Conservation (phyloP, 2,329 filamentous ascomycete genomes). For the Ophiostoma triangulosporum region DNA sequence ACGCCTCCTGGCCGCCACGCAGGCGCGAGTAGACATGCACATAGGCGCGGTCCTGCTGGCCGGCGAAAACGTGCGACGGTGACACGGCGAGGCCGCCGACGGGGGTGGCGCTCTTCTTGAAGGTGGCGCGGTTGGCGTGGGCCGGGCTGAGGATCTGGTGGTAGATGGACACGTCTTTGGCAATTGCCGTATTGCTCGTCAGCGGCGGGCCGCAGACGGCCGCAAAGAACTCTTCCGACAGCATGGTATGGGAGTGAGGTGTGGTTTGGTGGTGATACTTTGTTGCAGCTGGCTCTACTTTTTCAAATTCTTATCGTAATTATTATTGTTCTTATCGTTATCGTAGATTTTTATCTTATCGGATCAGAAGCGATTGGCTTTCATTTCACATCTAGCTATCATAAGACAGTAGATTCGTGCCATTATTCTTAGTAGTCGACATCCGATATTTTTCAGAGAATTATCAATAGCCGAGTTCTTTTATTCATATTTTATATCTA, state of each 20-base stretch:
- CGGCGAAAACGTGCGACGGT: constrained; percentile 75
- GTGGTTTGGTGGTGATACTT: background rate
- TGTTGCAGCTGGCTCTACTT: background rate
- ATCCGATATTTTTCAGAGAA: too few species aligned
- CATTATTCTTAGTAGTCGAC: too few species aligned
- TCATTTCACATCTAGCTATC: too few species aligned
- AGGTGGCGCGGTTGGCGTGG: constrained; percentile 57
- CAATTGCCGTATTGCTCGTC: constrained; percentile 36
- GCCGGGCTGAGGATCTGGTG: constrained; percentile 69
- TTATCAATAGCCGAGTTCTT: too few species aligned
- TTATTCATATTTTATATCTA: too few species aligned
- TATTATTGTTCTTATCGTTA: background rate
- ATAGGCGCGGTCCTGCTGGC: constrained; percentile 81
- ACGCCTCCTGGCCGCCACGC: constrained; percentile 75
- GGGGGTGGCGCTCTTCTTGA: constrained; percentile 85
- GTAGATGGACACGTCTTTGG: constrained; percentile 79
- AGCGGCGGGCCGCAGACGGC: constrained; percentile 44
- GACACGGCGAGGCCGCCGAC: constrained; percentile 69
- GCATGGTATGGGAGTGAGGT: constrained; percentile 27
- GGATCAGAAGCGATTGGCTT: too few species aligned
- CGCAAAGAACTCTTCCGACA: constrained; percentile 47
- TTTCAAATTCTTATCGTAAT: background rate
- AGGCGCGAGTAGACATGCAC: constrained; percentile 82
- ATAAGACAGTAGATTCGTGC: too few species aligned
- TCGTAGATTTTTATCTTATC: background rate